Evolutionary conservation across 2,329 filamentous ascomycete genomes (phyloP).

Genomic region (Xylariaceae sp.): DNA sequence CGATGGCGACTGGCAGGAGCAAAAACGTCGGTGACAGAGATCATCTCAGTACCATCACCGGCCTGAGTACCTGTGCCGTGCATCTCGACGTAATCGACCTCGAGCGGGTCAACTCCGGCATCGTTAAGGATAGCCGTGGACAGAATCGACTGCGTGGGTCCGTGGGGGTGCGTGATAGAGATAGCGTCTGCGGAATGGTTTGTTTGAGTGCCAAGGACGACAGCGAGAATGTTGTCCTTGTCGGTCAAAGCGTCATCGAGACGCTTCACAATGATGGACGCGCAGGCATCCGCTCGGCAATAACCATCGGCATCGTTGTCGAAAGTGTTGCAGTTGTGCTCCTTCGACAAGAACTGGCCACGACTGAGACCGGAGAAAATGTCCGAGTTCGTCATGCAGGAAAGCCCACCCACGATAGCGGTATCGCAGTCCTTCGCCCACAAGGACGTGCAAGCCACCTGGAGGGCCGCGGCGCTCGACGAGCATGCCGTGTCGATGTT

Average conservation of each 20-base stretch:
- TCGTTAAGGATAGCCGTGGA: constrained; percentile 64
- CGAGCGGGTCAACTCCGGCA: constrained; percentile 65
- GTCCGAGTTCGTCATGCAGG: constrained; percentile 73
- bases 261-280: constrained; percentile 69
- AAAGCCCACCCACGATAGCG: constrained; percentile 70
- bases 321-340: constrained; percentile 71
- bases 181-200: constrained; percentile 78
- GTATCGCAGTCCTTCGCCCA: constrained; percentile 74
- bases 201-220: constrained; percentile 66
- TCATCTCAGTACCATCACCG: constrained; percentile 76
- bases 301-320: constrained; percentile 77
- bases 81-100: constrained; percentile 81
- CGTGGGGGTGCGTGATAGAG: constrained; percentile 79
- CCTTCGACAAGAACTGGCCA: constrained; percentile 71
- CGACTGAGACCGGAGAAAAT: constrained; percentile 69
- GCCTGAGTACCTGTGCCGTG: constrained; percentile 85
- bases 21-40: constrained; percentile 56
- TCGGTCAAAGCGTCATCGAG: constrained; percentile 71
- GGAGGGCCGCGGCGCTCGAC: constrained; percentile 29
- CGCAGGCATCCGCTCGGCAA: constrained; percentile 71
- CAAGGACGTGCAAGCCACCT: constrained; percentile 56
- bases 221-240: constrained; percentile 68
- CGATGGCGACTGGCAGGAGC: constrained; percentile 40
- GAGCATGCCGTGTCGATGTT: constrained; percentile 35
- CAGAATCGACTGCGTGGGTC: constrained; percentile 63